These are phyloP conservation scores for Parietaria judaica DNA, from an alignment of 306 rosid species.

Conservation along the genomic window DNA sequence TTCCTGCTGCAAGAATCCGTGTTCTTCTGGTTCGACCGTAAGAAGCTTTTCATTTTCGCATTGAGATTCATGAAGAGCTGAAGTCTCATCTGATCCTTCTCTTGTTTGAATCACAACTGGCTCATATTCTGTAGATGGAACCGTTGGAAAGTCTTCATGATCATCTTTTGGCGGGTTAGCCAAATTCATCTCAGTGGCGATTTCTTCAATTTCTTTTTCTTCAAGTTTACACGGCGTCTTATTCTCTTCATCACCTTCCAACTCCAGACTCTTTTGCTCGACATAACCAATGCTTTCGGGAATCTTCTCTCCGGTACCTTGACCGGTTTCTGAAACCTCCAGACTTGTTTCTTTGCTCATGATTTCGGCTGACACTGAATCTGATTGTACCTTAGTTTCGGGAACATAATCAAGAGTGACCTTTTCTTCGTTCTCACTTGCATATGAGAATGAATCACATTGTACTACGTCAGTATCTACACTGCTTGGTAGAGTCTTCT, in stretches of 20 bases:
- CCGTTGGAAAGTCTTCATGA: conserved; percentile 6
- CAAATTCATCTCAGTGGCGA: not conserved
- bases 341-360: not conserved
- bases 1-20: conserved; percentile 1
- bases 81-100: conserved; percentile 9
- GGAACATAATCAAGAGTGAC: no score
- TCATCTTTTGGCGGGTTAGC: conserved; percentile 7
- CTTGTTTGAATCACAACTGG: not conserved
- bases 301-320: conserved; percentile 14
- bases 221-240: conserved; percentile 9
- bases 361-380: not conserved
- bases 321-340: not conserved
- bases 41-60: conserved; percentile 3
- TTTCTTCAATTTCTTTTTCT: conserved; percentile 11
- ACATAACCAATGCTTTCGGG: conserved; percentile 1
- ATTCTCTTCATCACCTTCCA: conserved; percentile 11
- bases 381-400: not conserved
- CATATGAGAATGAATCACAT: no score
- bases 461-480: conserved; percentile 2
- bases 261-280: conserved; percentile 2
- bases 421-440: not conserved
- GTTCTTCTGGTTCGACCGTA: conserved; percentile 1
- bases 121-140: conserved; percentile 10
- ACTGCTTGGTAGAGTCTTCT: not conserved
- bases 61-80: not conserved